These are phyloP conservation scores for Discostella stelligeroides DNA, from an alignment of 108 stramenopile genomes.

Conservation along the genomic window DNA sequence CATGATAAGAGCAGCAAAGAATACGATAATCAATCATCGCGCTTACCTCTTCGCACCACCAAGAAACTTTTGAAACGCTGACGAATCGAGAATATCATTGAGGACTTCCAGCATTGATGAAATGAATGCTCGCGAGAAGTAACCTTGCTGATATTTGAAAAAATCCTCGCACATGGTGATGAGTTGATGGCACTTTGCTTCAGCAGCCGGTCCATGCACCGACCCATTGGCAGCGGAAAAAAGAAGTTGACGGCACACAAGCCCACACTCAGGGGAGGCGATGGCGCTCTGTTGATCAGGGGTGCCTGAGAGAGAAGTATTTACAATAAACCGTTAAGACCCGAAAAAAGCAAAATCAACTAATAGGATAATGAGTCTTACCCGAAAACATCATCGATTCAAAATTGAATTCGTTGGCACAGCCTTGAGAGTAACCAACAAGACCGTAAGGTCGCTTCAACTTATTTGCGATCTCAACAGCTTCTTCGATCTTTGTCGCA, in stretches of 20 bases:
- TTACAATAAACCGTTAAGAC: not conserved
- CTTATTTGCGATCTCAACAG: slow-evolving; percentile 47
- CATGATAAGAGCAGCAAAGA: slow-evolving; percentile 1
- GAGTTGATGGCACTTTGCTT: slow-evolving; percentile 78
- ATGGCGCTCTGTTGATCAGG: slow-evolving; percentile 75
- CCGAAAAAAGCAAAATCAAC: not conserved
- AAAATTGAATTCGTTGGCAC: slow-evolving; percentile 83
- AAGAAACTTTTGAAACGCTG: slow-evolving; percentile 84
- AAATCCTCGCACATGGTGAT: slow-evolving; percentile 86
- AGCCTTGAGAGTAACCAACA: slow-evolving; percentile 89
- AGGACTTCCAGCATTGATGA: slow-evolving; percentile 66
- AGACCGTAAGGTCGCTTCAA: slow-evolving; percentile 71
- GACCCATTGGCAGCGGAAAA: slow-evolving; percentile 91
- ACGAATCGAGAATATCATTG: slow-evolving; percentile 69
- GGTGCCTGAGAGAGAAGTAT: slow-evolving; percentile 46
- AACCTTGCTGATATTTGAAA: slow-evolving; percentile 90
- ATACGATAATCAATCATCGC: not conserved
- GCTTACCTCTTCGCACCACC: slow-evolving; percentile 65
- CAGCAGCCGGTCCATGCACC: slow-evolving; percentile 78
- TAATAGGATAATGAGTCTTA: not conserved
- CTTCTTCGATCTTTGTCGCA: slow-evolving; percentile 78
- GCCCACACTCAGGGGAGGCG: slow-evolving; percentile 40
- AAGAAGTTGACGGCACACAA: slow-evolving; percentile 82
- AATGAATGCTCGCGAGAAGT: slow-evolving; percentile 79
- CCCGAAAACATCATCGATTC: slow-evolving; percentile 76